A percentile compares a stretch with the other conserved stretches of the same genome.
Conservation (phyloP, 2,329 filamentous ascomycete genomes). For the Pseudogymnoascus sp. region DNA sequence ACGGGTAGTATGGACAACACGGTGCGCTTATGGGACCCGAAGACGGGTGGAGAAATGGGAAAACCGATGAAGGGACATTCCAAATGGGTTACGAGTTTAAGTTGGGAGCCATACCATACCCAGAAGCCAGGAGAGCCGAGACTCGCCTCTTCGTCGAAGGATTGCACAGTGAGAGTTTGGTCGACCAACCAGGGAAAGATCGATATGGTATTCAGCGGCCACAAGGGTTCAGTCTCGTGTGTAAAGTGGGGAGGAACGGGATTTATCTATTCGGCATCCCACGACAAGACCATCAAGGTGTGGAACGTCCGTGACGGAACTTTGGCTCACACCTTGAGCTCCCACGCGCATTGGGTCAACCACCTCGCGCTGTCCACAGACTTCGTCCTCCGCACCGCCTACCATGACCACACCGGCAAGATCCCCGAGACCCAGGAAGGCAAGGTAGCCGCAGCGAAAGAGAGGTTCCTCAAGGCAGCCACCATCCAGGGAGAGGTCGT, state of each 20-base stretch:
- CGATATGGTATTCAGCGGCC: slow-evolving; percentile 76
- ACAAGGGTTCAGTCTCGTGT: slow-evolving; percentile 82
- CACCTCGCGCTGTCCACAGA: slow-evolving; percentile 90
- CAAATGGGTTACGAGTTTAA: slow-evolving; percentile 80
- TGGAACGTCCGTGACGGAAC: slow-evolving; percentile 79
- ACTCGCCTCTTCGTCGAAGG: slow-evolving; percentile 81
- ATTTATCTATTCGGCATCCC: slow-evolving; percentile 72
- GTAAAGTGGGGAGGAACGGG: slow-evolving; percentile 93
- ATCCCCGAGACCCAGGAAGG: slow-evolving; percentile 61
- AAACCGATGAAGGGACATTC: slow-evolving; percentile 69
- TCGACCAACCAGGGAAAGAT: slow-evolving; percentile 68
- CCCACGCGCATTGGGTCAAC: slow-evolving; percentile 93
- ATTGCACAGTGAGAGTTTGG: slow-evolving; percentile 83
- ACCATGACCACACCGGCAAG: slow-evolving; percentile 71
- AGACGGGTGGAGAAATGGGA: slow-evolving; percentile 66
- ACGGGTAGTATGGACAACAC: slow-evolving; percentile 92
- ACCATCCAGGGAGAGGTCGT: slow-evolving; percentile 66
- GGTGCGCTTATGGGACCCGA: slow-evolving; percentile 81
- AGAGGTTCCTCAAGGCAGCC: slow-evolving; percentile 79
- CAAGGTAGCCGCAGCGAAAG: slow-evolving; percentile 65
- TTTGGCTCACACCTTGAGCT: slow-evolving; percentile 66
- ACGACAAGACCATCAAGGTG: slow-evolving; percentile 86
- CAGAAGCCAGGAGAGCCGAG: slow-evolving; percentile 66
- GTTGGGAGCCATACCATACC: slow-evolving; percentile 90
- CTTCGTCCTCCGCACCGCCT: slow-evolving; percentile 77